Evolutionary conservation across 148 eudicot genomes (phyloP), one percentile per base, ranked within the genome.

Genomic region (Camellia lanceoleosa): DNA sequence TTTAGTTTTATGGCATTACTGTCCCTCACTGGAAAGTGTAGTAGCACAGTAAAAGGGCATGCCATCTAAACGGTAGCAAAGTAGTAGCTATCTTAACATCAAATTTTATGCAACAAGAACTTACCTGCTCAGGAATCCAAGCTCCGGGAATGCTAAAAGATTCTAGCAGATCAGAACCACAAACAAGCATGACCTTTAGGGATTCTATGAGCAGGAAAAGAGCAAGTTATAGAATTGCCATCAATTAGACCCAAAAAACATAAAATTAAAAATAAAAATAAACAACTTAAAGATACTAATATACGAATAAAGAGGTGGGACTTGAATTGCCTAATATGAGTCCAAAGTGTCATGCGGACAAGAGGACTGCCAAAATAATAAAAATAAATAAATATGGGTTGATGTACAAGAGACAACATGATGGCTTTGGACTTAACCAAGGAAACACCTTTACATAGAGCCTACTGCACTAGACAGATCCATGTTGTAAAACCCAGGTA

Each of bases 51-150:
- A 16, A 58, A 20, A 23, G 41, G 64, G 65, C 60, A 56, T 41
- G 43, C 13, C 8, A 59, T 42, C 18, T 74, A 43, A 23, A 23
- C 15, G 5, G 55, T 42, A 6, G 41, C 68, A 47, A 11, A 3
- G 47, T 63, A 60, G 15, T 19, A 2, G 16, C 18, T 60, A 20
- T 75, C 5, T 10, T 42, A 23, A 7, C 49, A 42, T 41, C 18
- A 72, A 11, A 20, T 4, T 42, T 13, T 41, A 7, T 5, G 41
- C n/a, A 43, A 20, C 5, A 76, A 67, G 52, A 55, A 52, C 56
- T 80, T 86, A 93, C 99, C 97, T 93, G 99, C 68, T 92, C 99
- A 58, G 87, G 98, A 54, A 92, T 84, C 99, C 99, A 96, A 79
- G 80, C 77, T 83, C 97, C 94, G 72, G 97, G 98, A 77, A 78